phyloP scores from a whole-genome alignment of 805 yeast genomes.

The Candida gorgasii region DNA sequence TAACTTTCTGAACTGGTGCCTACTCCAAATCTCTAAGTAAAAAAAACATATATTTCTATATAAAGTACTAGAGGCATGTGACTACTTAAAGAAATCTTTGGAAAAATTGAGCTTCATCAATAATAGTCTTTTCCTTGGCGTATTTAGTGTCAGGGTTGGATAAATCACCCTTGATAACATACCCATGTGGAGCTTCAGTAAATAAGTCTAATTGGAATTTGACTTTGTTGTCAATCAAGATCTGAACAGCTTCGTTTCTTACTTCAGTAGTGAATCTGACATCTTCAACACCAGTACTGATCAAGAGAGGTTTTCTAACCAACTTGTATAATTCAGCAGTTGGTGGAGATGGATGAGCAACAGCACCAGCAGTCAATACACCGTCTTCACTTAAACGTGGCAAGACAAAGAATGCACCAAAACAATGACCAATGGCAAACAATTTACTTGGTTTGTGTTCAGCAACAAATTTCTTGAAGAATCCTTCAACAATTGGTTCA shows the following conservation, averaged over 20 bases:
- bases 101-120: conserved; percentile 35
- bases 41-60: background rate
- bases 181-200: conserved; percentile 71
- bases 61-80: too few relatives aligned
- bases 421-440: conserved; percentile 25
- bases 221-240: conserved; percentile 48
- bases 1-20: too few relatives aligned
- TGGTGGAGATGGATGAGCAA: conserved; percentile 81
- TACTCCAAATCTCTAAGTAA: background rate
- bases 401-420: conserved; percentile 28
- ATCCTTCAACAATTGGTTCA: conserved; percentile 13
- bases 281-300: conserved; percentile 74
- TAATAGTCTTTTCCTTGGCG: conserved; percentile 65
- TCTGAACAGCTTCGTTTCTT: conserved; percentile 57
- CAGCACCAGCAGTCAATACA: conserved; percentile 58
- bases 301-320: conserved; percentile 58
- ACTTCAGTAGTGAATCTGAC: conserved; percentile 55
- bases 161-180: conserved; percentile 71
- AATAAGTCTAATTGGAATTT: conserved; percentile 59
- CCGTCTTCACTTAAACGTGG: conserved; percentile 31
- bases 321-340: conserved; percentile 55
- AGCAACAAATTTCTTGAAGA: conserved; percentile 7
- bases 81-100: conserved; percentile 6
- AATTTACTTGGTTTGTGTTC: conserved; percentile 4
- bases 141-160: conserved; percentile 50